Evolutionary conservation across 2,329 filamentous ascomycete genomes (phyloP), one percentile per base, ranked within the genome.

Genomic region (Diaporthe humulicola): DNA sequence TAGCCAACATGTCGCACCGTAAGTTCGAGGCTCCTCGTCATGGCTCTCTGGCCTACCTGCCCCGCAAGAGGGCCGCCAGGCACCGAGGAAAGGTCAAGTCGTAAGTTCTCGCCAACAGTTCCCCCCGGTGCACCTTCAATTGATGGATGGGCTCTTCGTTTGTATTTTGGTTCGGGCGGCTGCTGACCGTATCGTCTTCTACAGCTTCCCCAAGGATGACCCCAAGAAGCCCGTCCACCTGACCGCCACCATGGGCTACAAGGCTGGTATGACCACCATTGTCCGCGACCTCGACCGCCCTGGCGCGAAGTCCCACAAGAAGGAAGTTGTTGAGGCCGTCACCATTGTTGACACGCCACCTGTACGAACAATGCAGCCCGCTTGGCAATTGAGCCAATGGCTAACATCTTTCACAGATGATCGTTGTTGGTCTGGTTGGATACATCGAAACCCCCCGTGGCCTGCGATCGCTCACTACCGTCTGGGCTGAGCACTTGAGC

Each of bases 391-490:
- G 88, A 90, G 90, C 90, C 91, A 90, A 92, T 91, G 89, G 88
- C 88, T 92, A 92, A 93, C 90, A 91, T 91, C 89, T 86, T 84
- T 84, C 83, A 81, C 89, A 98, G 97, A 97, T 99, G 94, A 95
- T 99, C 88, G 96, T 97, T 92, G 95, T 99, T 91, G 97, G 97
- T 94, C 92, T 99, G 87, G 97, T 99, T 86, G 97, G 97, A 86
- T 99, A 99, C 92, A 98, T 99, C 89, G 97, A 99, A 92, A 99
- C 97, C 86, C 97, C 97, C 88, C 97, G 97, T 85, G 97, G 97
- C 90, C 95, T 99, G 85, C 96, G 97, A 88, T 99, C 97, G 81
- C 95, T 99, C 88, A 98, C 96, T 87, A 98, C 97, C 86, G 95
- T 99, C 87, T 99, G 97, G 97, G 97, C 97, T 85, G 97, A 98